These are phyloP conservation scores for Colletotrichum siamense DNA, from an alignment of 2,329 filamentous ascomycete species.

Conservation along the genomic window DNA sequence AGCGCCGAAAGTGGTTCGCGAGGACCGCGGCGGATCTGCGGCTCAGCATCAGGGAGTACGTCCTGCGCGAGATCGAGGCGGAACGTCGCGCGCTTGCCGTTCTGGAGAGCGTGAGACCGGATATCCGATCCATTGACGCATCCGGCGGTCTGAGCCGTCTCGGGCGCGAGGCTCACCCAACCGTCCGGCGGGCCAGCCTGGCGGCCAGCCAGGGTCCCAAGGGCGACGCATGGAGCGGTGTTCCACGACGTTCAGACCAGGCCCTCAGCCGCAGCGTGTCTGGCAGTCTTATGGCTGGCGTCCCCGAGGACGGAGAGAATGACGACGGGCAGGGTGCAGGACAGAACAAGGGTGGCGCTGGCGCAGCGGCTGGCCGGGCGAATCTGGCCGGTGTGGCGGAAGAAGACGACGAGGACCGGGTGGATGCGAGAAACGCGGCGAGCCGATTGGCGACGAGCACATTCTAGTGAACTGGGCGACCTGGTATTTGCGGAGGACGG, in stretches of 20 bases:
- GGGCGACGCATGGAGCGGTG: conserved; percentile 97
- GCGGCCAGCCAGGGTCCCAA: conserved; percentile 93
- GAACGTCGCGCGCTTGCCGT: conserved; percentile 91
- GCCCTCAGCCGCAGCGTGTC: conserved; percentile 80
- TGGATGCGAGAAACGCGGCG: conserved; percentile 95
- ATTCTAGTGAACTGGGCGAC: conserved; percentile 60
- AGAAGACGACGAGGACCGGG: conserved; percentile 89
- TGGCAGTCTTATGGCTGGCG: conserved; percentile 70
- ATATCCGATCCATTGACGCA: conserved; percentile 90
- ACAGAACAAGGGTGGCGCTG: conserved; percentile 36
- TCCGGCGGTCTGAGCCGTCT: conserved; percentile 89
- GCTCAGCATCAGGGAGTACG: conserved; percentile 86
- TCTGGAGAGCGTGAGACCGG: conserved; percentile 90
- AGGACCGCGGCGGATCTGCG: conserved; percentile 86
- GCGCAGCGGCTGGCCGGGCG: conserved; percentile 46
- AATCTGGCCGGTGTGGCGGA: conserved; percentile 69
- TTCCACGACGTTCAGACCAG: conserved; percentile 77
- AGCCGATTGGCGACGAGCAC: conserved; percentile 93
- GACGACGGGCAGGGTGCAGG: conserved; percentile 41
- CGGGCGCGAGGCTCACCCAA: conserved; percentile 86
- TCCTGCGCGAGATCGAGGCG: conserved; percentile 92
- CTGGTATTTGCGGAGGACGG: neutral
- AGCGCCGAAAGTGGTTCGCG: conserved; percentile 90
- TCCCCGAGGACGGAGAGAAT: conserved; percentile 65
- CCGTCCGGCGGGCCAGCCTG: conserved; percentile 74